Conservation (phyloP, 2,329 filamentous ascomycete genomes). For the Verticillium zaregamsianum region DNA sequence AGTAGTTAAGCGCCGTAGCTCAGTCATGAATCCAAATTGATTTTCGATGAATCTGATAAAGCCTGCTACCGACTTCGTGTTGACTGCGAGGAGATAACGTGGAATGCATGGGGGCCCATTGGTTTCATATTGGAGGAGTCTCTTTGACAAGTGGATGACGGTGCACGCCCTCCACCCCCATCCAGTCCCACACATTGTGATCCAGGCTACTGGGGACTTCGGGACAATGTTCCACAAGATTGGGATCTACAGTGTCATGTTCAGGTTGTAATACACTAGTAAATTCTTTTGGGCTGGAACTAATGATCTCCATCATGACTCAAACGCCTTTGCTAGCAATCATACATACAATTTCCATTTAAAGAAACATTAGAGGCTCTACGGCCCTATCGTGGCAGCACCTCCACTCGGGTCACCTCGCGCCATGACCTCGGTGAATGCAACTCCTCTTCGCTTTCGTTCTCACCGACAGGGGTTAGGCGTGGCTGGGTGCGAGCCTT, state of each 20-base stretch:
- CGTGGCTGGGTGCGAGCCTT: background rate
- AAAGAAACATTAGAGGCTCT: too few species aligned
- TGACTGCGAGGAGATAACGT: too few species aligned
- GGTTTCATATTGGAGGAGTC: too few species aligned
- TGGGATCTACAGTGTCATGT: background rate
- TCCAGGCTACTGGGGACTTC: too few species aligned
- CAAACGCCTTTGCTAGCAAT: background rate
- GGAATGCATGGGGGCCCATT: too few species aligned
- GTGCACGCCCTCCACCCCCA: too few species aligned
- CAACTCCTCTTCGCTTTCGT: slow-evolving; percentile 7
- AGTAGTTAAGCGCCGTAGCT: background rate
- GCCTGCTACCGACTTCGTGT: too few species aligned
- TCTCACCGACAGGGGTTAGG: slow-evolving; percentile 1
- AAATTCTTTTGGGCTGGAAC: background rate
- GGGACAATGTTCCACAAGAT: background rate
- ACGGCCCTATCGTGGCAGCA: background rate
- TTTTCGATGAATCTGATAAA: too few species aligned
- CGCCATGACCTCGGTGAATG: background rate
- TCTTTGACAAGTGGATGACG: too few species aligned
- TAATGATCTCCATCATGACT: background rate
- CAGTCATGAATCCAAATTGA: background rate
- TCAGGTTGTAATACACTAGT: background rate
- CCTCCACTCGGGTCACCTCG: background rate
- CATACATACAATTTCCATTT: background rate
- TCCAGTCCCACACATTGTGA: too few species aligned